Evolutionary conservation across 2,329 filamentous ascomycete species (phyloP).

Genomic region (Fusarium sp.): DNA sequence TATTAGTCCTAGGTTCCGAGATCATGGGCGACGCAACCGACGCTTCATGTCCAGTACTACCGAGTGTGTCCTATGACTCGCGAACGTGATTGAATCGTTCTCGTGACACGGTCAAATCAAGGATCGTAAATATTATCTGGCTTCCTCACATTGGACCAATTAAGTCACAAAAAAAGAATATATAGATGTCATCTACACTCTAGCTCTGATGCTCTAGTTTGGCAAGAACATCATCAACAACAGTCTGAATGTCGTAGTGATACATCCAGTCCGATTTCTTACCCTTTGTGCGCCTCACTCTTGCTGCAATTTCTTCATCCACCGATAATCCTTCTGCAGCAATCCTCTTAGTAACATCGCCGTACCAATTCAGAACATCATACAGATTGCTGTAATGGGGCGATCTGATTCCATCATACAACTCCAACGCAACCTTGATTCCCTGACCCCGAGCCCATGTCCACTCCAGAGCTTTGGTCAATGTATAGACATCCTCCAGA

Average conservation of each 20-base stretch:
- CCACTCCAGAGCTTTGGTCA: slow-evolving; percentile 47
- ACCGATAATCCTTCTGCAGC: slow-evolving; percentile 31
- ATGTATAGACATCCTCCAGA: slow-evolving; percentile 51
- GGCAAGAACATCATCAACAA: slow-evolving; percentile 26
- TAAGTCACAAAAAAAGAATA: background rate
- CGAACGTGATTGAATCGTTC: slow-evolving; percentile 11
- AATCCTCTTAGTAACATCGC: slow-evolving; percentile 27
- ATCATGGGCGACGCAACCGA: background rate
- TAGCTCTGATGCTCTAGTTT: slow-evolving; percentile 4
- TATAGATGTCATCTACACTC: background rate
- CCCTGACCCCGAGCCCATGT: slow-evolving; percentile 32
- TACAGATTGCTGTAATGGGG: slow-evolving; percentile 50
- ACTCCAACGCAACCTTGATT: slow-evolving; percentile 40
- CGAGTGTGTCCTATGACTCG: slow-evolving; percentile 16
- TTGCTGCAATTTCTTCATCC: slow-evolving; percentile 47
- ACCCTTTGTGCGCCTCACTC: slow-evolving; percentile 37
- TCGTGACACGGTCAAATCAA: slow-evolving; percentile 15
- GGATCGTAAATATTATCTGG: background rate
- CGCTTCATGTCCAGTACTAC: slow-evolving; percentile 5
- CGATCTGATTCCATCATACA: slow-evolving; percentile 49
- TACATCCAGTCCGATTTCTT: slow-evolving; percentile 49
- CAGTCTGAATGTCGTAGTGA: slow-evolving; percentile 45
- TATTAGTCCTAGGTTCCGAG: slow-evolving; percentile 5
- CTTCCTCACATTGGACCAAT: background rate
- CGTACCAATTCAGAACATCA: slow-evolving; percentile 46